A percentile compares a stretch with the other conserved stretches of the same genome.
These are phyloP conservation scores for Melaleuca alternifolia DNA, from an alignment of 345 rosid species.

Conservation along the genomic window DNA sequence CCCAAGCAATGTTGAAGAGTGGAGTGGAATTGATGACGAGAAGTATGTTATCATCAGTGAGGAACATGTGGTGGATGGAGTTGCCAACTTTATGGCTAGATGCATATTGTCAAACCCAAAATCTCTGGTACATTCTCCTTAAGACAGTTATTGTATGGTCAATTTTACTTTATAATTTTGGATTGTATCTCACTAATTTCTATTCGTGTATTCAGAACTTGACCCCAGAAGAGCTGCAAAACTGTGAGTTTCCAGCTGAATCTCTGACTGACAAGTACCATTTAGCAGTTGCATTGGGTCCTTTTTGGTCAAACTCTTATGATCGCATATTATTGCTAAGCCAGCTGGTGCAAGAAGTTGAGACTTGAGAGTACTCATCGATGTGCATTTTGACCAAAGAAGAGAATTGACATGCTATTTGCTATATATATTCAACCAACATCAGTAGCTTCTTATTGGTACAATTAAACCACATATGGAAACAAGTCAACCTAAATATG, in stretches of 20 bases:
- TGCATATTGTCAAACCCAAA: constrained; percentile 78
- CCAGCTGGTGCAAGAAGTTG: neutral
- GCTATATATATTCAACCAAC: neutral
- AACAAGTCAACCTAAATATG: neutral
- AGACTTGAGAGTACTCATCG: neutral
- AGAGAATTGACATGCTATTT: neutral
- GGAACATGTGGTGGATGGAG: constrained; percentile 83
- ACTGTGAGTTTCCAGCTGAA: constrained; percentile 32
- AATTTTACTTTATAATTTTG: neutral
- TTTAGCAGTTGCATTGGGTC: neutral
- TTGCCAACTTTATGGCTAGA: constrained; percentile 90
- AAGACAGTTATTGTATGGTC: neutral
- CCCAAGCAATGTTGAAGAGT: constrained; percentile 62
- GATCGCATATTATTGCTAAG: neutral
- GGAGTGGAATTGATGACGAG: constrained; percentile 71
- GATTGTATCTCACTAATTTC: constrained; percentile 7
- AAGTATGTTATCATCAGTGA: constrained; percentile 62
- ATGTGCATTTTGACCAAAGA: neutral
- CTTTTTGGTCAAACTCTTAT: neutral
- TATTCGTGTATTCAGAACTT: constrained; percentile 39
- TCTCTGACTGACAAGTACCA: neutral
- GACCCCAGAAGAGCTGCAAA: constrained; percentile 79
- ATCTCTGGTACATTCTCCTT: constrained; percentile 34
- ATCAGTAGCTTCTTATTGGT: neutral
- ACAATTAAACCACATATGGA: neutral